A percentile compares a stretch with the other conserved stretches of the same genome.
These are phyloP conservation scores for Backusella macrospora DNA, from an alignment of 192 early-diverging fungal genomes.

Conservation along the genomic window DNA sequence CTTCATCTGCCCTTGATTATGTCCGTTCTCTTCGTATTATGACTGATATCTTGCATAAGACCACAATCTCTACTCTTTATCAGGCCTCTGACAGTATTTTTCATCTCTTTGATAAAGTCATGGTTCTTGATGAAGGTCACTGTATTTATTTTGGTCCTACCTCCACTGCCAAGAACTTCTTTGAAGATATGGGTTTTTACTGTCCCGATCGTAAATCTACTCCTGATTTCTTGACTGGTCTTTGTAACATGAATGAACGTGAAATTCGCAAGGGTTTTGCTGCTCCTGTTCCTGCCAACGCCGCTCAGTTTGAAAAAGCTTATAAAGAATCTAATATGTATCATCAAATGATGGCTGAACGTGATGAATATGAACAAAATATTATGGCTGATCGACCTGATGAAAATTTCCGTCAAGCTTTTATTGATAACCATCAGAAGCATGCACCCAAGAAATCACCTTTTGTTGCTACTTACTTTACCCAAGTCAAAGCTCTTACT, in stretches of 20 bases:
- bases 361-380: slow-evolving; percentile 47
- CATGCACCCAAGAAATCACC: slow-evolving; percentile 52
- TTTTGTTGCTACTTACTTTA: slow-evolving; percentile 64
- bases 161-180: slow-evolving; percentile 60
- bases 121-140: slow-evolving; percentile 69
- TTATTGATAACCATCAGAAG: slow-evolving; percentile 58
- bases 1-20: slow-evolving; percentile 80
- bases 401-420: slow-evolving; percentile 47
- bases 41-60: slow-evolving; percentile 68
- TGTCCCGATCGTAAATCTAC: slow-evolving; percentile 69
- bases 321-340: slow-evolving; percentile 54
- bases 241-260: slow-evolving; percentile 64
- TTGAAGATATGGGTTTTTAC: slow-evolving; percentile 62
- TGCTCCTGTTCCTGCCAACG: slow-evolving; percentile 53
- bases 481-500: slow-evolving; percentile 61
- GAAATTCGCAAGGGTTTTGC: slow-evolving; percentile 54
- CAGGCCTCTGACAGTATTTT: slow-evolving; percentile 80
- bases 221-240: slow-evolving; percentile 72
- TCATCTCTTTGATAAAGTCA: slow-evolving; percentile 69
- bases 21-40: slow-evolving; percentile 72
- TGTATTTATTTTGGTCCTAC: slow-evolving; percentile 73
- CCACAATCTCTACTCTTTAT: slow-evolving; percentile 58
- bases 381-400: slow-evolving; percentile 26
- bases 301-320: slow-evolving; percentile 66
- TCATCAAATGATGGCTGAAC: slow-evolving; percentile 41